Evolutionary conservation across 2,329 filamentous ascomycete species (phyloP), one percentile per base, ranked within the genome.

Genomic region (Apiospora hydei): DNA sequence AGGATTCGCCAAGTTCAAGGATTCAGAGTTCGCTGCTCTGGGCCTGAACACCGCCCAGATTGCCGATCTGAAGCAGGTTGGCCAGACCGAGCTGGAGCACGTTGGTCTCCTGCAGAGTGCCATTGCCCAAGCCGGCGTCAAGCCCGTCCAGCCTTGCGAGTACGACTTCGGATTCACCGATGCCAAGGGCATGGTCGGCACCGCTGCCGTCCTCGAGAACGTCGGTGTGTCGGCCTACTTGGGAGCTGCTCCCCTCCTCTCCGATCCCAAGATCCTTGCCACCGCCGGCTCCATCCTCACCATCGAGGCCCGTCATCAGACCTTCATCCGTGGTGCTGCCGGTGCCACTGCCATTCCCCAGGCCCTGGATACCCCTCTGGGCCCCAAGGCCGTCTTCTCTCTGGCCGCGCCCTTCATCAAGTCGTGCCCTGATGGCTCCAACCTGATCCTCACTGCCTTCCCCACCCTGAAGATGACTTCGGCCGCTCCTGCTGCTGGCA

Each of bases 181-280:
- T 76, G 91, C 91, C 67, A 84, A 85, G 30, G 83, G 84, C 78
- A 94, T 95, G 90, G 87, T 95, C 49, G 88, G 87, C 69, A 92
- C 90, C 3, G 92, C 92, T 18, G 87, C 88, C 75, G 84, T 94
- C 30, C 89, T 95, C 72, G 93, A 95, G 82, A 92, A 89, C 77
- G 88, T 94, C 72, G 92, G 92, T 81, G 88, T 94, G 44, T 92
- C 91, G n/a, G 92, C 92, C 74, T 92, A 91, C 82, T 88, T 94
- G 18, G 92, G 92, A 72, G 92, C 91, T 38, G 92, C 91, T 18
- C 89, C 91, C 5, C 85, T 94, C 44, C 82, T 94, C 74, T 85
- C 88, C 66, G 85, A 87, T 71, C 83, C 86, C 69, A 85, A 84
- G 69, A 88, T 93, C 74, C 89, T 95, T 69, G 85, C 87, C 73